Percentiles rank a stretch among this genome's conserved stretches.
Evolutionary conservation across 2,329 filamentous ascomycete genomes (phyloP).

Genomic region (Aphanocladium album): DNA sequence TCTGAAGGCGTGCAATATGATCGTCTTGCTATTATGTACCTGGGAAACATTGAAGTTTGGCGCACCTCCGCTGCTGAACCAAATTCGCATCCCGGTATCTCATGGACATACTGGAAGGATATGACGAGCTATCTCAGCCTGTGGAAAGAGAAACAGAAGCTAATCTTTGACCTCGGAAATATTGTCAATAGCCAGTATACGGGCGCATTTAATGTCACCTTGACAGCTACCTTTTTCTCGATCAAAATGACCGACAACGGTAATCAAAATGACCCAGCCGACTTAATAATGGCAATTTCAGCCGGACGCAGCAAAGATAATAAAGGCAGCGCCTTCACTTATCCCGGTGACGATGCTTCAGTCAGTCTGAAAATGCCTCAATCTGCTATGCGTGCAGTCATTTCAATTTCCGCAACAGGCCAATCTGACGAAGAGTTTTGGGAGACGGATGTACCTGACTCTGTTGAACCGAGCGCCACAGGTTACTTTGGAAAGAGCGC

Average conservation of each 20-base stretch:
- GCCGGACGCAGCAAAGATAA: slow-evolving; percentile 44
- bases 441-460: slow-evolving; percentile 72
- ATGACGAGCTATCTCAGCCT: slow-evolving; percentile 66
- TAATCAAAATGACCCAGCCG: slow-evolving; percentile 39
- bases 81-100: slow-evolving; percentile 58
- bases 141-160: slow-evolving; percentile 63
- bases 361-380: slow-evolving; percentile 57
- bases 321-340: slow-evolving; percentile 59
- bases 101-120: slow-evolving; percentile 74
- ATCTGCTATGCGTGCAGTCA: slow-evolving; percentile 63
- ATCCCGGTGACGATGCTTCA: slow-evolving; percentile 58
- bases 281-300: slow-evolving; percentile 64
- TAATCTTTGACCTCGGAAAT: slow-evolving; percentile 79
- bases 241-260: slow-evolving; percentile 38
- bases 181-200: slow-evolving; percentile 66
- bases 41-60: slow-evolving; percentile 76
- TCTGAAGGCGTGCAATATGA: slow-evolving; percentile 72
- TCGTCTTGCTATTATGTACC: slow-evolving; percentile 68
- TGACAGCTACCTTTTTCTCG: slow-evolving; percentile 60
- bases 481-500: slow-evolving; percentile 52
- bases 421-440: slow-evolving; percentile 78
- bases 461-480: slow-evolving; percentile 37
- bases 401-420: slow-evolving; percentile 72
- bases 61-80: slow-evolving; percentile 80
- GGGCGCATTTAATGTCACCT: slow-evolving; percentile 65